Percentiles rank a stretch among this genome's conserved stretches.
These are phyloP conservation scores for Xylaria sp. DNA, from an alignment of 2,329 filamentous ascomycete species.

Conservation along the genomic window DNA sequence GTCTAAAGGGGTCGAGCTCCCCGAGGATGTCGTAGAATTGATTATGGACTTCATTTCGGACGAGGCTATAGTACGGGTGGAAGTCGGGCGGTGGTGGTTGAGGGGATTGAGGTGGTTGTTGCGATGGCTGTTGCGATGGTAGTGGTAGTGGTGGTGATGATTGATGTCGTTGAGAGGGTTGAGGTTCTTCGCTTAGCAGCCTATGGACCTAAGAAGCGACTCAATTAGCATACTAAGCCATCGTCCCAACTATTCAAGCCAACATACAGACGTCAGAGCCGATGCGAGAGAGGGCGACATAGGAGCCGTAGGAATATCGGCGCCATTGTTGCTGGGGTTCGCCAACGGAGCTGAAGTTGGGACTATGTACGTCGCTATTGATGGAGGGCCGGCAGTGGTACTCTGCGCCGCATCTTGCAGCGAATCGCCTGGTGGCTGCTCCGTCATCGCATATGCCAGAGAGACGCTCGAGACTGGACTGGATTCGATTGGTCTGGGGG, in stretches of 20 bases:
- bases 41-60: background rate
- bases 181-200: background rate
- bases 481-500: slow-evolving; percentile 10
- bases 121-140: too few species aligned
- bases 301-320: background rate
- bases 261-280: slow-evolving; percentile 8
- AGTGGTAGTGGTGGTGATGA: background rate
- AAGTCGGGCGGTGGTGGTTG: background rate
- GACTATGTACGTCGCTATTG: background rate
- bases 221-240: slow-evolving; percentile 4
- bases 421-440: background rate
- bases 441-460: slow-evolving; percentile 17
- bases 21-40: slow-evolving; percentile 36
- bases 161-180: background rate
- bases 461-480: background rate
- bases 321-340: background rate
- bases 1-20: slow-evolving; percentile 36
- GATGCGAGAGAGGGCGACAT: background rate
- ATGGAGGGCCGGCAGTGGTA: background rate
- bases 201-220: background rate
- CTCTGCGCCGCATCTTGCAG: background rate
- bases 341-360: background rate
- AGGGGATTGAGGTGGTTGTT: too few species aligned
- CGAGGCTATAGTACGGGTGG: slow-evolving; percentile 14
- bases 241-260: background rate